phyloP scores from a whole-genome alignment of 2,329 filamentous ascomycete species.

The Aplosporella prunicola region DNA sequence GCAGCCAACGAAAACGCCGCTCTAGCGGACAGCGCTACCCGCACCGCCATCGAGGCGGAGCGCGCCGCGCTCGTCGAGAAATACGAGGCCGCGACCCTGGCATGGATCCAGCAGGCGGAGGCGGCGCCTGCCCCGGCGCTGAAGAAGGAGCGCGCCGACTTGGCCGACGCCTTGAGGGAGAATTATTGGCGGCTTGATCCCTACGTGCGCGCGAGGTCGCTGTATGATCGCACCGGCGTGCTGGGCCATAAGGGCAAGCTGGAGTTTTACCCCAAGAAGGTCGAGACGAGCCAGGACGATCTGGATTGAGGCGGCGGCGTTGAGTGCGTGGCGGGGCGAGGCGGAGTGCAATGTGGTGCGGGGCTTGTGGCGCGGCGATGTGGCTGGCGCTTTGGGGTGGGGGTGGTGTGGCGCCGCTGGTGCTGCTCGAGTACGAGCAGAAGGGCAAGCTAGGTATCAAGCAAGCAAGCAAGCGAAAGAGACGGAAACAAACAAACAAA shows the following conservation, averaged over 20 bases:
- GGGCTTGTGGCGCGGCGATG: too few species aligned
- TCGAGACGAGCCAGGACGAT: constrained; percentile 25
- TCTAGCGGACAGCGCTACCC: constrained; percentile 55
- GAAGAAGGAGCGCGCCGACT: constrained; percentile 48
- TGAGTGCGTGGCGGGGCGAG: too few species aligned
- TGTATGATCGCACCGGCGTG: constrained; percentile 75
- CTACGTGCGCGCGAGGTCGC: constrained; percentile 69
- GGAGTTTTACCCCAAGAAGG: constrained; percentile 53
- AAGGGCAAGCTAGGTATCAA: too few species aligned
- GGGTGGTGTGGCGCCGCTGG: too few species aligned
- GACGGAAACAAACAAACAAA: too few species aligned
- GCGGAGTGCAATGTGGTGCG: too few species aligned
- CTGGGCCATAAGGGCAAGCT: constrained; percentile 58
- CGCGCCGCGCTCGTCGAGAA: constrained; percentile 57
- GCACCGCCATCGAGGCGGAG: constrained; percentile 54
- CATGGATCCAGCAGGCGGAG: constrained; percentile 55
- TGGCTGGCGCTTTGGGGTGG: too few species aligned
- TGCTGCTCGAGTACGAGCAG: too few species aligned
- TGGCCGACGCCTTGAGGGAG: constrained; percentile 55
- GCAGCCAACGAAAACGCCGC: constrained; percentile 62
- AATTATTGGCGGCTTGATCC: constrained; percentile 90
- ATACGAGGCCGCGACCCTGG: constrained; percentile 64
- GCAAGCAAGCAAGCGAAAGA: too few species aligned
- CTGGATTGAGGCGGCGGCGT: too few species aligned
- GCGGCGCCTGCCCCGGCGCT: constrained; percentile 38